A percentile compares a stretch with the other conserved stretches of the same genome.
Evolutionary conservation across 495 filamentous ascomycete species (phyloP).

Genomic region (Penicillium paradoxum): DNA sequence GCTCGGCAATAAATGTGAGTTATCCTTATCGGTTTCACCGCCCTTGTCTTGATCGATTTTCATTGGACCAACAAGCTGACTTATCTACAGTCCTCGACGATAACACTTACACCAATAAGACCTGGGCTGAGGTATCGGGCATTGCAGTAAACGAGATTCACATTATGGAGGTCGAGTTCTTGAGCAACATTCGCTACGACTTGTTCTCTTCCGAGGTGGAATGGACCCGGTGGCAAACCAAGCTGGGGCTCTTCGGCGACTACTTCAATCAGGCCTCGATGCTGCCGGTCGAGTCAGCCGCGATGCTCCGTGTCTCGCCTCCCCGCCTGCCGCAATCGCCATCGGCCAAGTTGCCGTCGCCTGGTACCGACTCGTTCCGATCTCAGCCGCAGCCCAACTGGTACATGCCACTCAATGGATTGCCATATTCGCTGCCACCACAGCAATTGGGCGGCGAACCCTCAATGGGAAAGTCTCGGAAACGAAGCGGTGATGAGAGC

Average conservation of each 20-base stretch:
- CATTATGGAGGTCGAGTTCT: conserved; percentile 98
- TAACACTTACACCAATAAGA: conserved; percentile 99
- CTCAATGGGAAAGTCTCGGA: conserved; percentile 48
- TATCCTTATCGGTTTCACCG: conserved; percentile 23
- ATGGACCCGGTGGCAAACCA: conserved; percentile 83
- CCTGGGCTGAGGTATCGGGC: conserved; percentile 96
- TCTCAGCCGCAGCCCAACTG: conserved; percentile 29
- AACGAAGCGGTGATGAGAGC: conserved; percentile 67
- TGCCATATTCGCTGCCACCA: conserved; percentile 24
- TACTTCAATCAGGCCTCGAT: conserved; percentile 68
- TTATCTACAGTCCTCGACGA: conserved; percentile 74
- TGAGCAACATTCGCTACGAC: conserved; percentile 97
- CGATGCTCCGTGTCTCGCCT: conserved; percentile 33
- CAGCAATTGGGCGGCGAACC: conserved; percentile 18
- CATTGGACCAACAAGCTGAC: conserved; percentile 22
- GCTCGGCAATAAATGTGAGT: conserved; percentile 95
- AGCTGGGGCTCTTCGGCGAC: conserved; percentile 69
- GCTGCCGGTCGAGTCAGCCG: conserved; percentile 25
- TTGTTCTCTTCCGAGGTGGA: conserved; percentile 75
- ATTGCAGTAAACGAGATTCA: conserved; percentile 95
- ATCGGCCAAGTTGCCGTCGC: conserved; percentile 50
- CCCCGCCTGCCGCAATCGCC: conserved; percentile 31
- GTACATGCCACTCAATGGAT: conserved; percentile 24
- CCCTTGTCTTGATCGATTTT: neutral
- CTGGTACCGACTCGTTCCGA: conserved; percentile 35